Base-by-base conservation (phyloP, 805 yeast genomes). In the Barnettozyma californica region DNA sequence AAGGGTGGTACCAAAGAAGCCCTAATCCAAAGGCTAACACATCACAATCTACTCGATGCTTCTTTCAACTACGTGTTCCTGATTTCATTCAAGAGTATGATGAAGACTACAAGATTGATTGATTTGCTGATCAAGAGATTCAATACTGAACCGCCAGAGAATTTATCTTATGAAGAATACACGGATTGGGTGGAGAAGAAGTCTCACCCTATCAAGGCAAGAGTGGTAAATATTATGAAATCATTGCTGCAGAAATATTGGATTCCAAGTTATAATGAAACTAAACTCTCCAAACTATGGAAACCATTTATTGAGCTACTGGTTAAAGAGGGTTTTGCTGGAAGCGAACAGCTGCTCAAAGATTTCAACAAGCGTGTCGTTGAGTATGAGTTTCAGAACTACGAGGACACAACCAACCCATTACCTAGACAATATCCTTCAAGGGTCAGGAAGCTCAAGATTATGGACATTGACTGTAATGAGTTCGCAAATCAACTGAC, bases 401-500 rank as follows among this genome's bases (percentile, higher is more conserved):
- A 31, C 7, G 38, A 41, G 18, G 23, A 35, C 14, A 33, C 48
- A 19, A 25, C 29, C 18, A 8, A 33, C 13, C 13, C 23, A 6
- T 20, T 37, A 5, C 39, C 39, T 31, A 47, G 34, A 9, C 44
- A 48, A 1, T 46, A 49, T 20, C 16, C 57, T 2, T 6, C 52
- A 2, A 63, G 61, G 41, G 42, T 65, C 26, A 66, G 74, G 41
- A 71, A 70, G 57, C 54, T 75, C 51, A 83, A 77, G 55, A 65
- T 84, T 27, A 64, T 78, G 50, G 94, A 87, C 45, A 77, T 88
- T 45, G 91, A 86, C 55, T 78, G 87, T 29, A 68, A 76, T 44
- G 92, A 83, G 51, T 73, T 91, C 54, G 97, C 97, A 0, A 73
- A 90, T 45, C 97, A 92, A 65, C 67, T 92, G 47, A 87, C 97